Base-by-base conservation (phyloP, 1,284 basidiomycete genomes). In the Cystobasidiaceae sp. region DNA sequence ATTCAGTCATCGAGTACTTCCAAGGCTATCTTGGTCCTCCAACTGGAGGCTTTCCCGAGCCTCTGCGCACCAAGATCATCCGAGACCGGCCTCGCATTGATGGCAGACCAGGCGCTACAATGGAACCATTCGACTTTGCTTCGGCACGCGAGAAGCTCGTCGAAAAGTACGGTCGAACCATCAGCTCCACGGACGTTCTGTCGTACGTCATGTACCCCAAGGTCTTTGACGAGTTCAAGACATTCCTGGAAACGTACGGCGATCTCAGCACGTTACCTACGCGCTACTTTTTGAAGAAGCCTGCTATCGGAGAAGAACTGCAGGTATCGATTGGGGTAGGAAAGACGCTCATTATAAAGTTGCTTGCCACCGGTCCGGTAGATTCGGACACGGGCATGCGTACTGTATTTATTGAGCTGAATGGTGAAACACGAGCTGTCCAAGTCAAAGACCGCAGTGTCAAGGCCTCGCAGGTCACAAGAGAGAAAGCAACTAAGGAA, bases 21-120 rank as follows among this genome's bases (percentile, higher is more conserved):
- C 78, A 79, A 70, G 96, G 96, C 46, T 94, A 92, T 79, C 88
- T 99, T 68, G 94, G 94, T 52, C 91, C 94, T 76, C 93, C 93
- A 60, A 86, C 90, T 75, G 94, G 93, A 75, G 96, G 96, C 6
- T 98, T 98, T 89, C 96, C 96, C 67, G 96, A 99, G 79, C 91
- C 92, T 33, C 81, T 98, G 69, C 89, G 96, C 70, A 84, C 86
- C 71, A 84, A 88, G 73, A 85, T 98, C 75, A 97, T 98, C 77
- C 87, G 96, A 74, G 86, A 93, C 80, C 93, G 93, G 80, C 86
- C 88, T 67, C 86, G 89, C 76, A 93, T 98, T 75, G 91, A 97
- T 74, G 88, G 85, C 51, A 87, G 96, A 70, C 96, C 96, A 21
- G 96, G 96, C 72, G 83, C 88, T 50, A 85, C 82, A 44, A 84